These are phyloP conservation scores for Calonectria pteridis DNA, from an alignment of 2,329 filamentous ascomycete genomes.

Conservation along the genomic window DNA sequence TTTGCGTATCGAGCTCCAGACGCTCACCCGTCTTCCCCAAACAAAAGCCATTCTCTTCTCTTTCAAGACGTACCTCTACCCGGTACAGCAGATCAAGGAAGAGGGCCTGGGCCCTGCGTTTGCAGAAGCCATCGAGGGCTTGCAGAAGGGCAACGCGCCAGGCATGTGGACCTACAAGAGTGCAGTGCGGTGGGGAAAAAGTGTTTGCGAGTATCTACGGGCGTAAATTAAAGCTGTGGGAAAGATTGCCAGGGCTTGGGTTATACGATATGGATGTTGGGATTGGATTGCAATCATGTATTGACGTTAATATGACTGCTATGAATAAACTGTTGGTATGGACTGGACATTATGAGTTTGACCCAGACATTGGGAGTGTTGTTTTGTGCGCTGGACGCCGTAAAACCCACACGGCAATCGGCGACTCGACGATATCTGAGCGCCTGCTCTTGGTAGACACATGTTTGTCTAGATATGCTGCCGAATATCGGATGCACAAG, in stretches of 20 bases:
- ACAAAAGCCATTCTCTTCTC: constrained; percentile 64
- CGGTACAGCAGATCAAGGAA: constrained; percentile 59
- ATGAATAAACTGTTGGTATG: neutral
- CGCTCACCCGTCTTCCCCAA: constrained; percentile 61
- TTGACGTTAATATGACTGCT: neutral
- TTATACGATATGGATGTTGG: neutral
- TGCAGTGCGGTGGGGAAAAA: constrained; percentile 60
- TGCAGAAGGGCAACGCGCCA: constrained; percentile 63
- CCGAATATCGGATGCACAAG: neutral
- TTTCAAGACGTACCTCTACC: constrained; percentile 68
- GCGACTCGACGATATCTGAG: neutral
- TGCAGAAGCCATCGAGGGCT: constrained; percentile 66
- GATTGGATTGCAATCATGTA: neutral
- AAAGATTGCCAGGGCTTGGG: neutral
- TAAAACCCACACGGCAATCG: neutral
- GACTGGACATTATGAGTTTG: neutral
- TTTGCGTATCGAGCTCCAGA: constrained; percentile 65
- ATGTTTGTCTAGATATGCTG: neutral
- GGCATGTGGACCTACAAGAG: constrained; percentile 68
- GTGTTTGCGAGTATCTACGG: constrained; percentile 61
- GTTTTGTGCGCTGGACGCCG: neutral
- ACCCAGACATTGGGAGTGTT: neutral
- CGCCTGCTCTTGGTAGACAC: neutral
- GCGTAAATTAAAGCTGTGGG: constrained; percentile 25
- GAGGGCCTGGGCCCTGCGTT: constrained; percentile 62